These are phyloP conservation scores for Solanum sparsipilum DNA, from an alignment of 257 asterid species.

Conservation along the genomic window DNA sequence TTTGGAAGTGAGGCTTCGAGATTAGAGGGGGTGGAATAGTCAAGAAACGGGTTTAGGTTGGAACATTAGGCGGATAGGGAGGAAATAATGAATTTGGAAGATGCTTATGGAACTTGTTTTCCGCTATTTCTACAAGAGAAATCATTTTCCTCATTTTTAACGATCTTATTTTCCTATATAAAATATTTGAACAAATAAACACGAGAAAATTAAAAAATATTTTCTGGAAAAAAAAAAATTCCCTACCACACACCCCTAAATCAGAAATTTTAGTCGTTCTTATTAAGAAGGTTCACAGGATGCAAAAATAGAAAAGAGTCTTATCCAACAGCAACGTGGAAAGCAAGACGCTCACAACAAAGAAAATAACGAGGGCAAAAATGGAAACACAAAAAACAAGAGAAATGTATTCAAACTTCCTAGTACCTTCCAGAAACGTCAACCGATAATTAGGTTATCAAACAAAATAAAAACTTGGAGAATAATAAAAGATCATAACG, in stretches of 20 bases:
- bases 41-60: background rate
- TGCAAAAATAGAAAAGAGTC: background rate
- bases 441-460: background rate
- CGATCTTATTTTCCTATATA: no score
- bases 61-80: background rate
- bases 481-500: background rate
- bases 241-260: no score
- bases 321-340: background rate
- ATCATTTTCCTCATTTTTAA: no score
- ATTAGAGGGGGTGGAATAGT: background rate
- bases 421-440: background rate
- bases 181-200: no score
- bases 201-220: no score
- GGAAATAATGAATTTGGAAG: no score
- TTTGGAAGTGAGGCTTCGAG: background rate
- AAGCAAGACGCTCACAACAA: background rate
- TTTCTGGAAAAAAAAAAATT: no score
- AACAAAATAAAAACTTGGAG: background rate
- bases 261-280: background rate
- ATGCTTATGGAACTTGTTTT: no score
- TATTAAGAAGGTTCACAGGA: background rate
- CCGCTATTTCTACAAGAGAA: rapidly evolving
- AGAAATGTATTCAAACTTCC: background rate
- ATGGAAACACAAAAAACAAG: background rate
- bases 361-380: background rate